Conservation (phyloP, 352 stramenopile species). For the Phytophthora foliorum region DNA sequence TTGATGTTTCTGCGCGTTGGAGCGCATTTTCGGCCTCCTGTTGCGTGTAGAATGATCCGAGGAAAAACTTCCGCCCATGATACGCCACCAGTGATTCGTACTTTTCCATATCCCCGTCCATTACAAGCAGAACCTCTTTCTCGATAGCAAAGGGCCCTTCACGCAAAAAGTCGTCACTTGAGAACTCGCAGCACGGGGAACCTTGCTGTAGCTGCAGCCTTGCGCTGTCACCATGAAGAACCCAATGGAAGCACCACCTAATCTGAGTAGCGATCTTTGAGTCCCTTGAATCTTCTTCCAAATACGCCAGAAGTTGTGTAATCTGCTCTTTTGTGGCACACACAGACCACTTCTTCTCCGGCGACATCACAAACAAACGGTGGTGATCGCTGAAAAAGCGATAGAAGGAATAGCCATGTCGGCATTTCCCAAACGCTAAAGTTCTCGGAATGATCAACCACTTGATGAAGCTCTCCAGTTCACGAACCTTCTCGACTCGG, state of each 20-base stretch:
- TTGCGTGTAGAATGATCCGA: constrained; percentile 60
- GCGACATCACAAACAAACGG: constrained; percentile 63
- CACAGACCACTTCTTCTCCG: constrained; percentile 59
- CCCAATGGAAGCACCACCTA: constrained; percentile 48
- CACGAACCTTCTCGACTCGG: constrained; percentile 55
- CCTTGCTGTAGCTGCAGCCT: constrained; percentile 25
- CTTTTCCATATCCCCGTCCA: constrained; percentile 60
- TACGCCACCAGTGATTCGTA: constrained; percentile 58
- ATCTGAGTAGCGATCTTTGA: constrained; percentile 48
- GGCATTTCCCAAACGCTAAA: constrained; percentile 65
- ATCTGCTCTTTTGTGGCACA: constrained; percentile 42
- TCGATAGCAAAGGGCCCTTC: constrained; percentile 59
- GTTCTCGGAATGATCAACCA: constrained; percentile 70
- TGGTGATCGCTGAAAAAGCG: constrained; percentile 69
- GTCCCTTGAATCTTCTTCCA: constrained; percentile 54
- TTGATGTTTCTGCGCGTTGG: constrained; percentile 44
- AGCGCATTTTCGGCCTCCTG: constrained; percentile 59
- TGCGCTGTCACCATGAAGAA: constrained; percentile 42
- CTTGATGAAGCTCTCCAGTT: constrained; percentile 74
- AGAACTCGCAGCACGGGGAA: constrained; percentile 47
- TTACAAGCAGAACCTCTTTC: constrained; percentile 48
- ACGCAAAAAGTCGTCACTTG: constrained; percentile 40
- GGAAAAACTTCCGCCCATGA: constrained; percentile 54
- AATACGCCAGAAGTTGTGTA: constrained; percentile 54
- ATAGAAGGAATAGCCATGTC: constrained; percentile 63